Percentiles rank a stretch among this genome's conserved stretches.
These are phyloP conservation scores for Colletotrichum chrysophilum DNA, from an alignment of 2,329 filamentous ascomycete genomes.

Conservation along the genomic window DNA sequence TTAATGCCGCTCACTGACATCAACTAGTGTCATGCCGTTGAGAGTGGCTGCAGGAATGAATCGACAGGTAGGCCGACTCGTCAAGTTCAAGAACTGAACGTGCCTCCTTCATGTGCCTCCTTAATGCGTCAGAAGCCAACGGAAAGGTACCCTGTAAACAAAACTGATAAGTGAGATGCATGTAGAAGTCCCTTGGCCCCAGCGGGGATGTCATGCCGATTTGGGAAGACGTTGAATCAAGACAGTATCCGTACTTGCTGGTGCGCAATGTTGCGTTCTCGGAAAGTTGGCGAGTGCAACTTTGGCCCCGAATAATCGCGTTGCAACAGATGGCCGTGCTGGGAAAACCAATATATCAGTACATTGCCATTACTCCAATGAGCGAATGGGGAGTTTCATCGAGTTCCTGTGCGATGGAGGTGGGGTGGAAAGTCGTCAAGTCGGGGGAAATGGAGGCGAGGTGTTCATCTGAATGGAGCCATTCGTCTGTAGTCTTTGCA, in stretches of 20 bases:
- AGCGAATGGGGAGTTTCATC: not conserved
- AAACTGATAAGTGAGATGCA: not conserved
- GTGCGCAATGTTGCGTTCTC: not conserved
- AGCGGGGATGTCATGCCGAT: not conserved
- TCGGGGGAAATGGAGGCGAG: conserved; percentile 5
- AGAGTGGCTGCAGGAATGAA: not conserved
- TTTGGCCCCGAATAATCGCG: not conserved
- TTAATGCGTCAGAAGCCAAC: not conserved
- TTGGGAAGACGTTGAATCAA: not conserved
- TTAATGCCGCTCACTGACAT: not conserved
- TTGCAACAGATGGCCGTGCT: not conserved
- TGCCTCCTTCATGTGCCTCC: not conserved
- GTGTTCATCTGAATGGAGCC: conserved; percentile 9
- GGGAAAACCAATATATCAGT: not conserved
- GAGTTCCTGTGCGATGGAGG: not conserved
- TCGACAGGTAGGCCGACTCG: not conserved
- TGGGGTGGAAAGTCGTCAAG: not conserved
- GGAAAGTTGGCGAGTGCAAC: not conserved
- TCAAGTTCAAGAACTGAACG: not conserved
- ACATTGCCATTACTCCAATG: not conserved
- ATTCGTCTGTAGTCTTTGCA: not conserved
- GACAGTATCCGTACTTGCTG: not conserved
- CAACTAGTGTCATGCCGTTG: not conserved
- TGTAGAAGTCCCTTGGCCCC: not conserved
- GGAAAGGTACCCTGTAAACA: not conserved